These are phyloP conservation scores for Daldinia loculata DNA, from an alignment of 495 filamentous ascomycete genomes.

Conservation along the genomic window DNA sequence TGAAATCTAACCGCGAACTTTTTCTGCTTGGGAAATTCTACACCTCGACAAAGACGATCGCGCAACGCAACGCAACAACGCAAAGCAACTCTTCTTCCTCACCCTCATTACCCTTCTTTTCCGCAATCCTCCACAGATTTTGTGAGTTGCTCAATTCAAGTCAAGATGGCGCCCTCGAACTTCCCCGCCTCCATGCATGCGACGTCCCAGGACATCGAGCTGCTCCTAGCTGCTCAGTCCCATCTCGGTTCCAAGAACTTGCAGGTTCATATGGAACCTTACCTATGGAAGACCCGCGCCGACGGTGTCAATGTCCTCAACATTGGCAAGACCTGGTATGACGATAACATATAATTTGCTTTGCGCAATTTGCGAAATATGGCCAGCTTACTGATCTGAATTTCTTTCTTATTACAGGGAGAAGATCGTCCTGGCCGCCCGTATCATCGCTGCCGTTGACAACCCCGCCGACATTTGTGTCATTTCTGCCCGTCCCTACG, in stretches of 20 bases:
- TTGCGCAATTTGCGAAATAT: slow-evolving; percentile 37
- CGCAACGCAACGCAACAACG: slow-evolving; percentile 50
- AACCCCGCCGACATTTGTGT: slow-evolving; percentile 99
- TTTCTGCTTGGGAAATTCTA: slow-evolving; percentile 30
- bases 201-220: slow-evolving; percentile 89
- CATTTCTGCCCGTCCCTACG: slow-evolving; percentile 98
- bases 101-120: slow-evolving; percentile 58
- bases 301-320: slow-evolving; percentile 99
- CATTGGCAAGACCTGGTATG: slow-evolving; percentile 99
- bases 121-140: slow-evolving; percentile 45
- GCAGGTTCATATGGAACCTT: slow-evolving; percentile 98
- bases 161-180: slow-evolving; percentile 92
- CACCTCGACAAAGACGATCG: slow-evolving; percentile 45
- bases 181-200: slow-evolving; percentile 84
- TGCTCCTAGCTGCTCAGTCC: slow-evolving; percentile 94
- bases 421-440: slow-evolving; percentile 97
- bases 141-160: slow-evolving; percentile 50
- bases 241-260: slow-evolving; percentile 99
- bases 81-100: slow-evolving; percentile 55
- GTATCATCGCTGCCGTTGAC: slow-evolving; percentile 98
- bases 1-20: slow-evolving; percentile 43
- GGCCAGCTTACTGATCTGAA: slow-evolving; percentile 9
- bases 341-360: slow-evolving; percentile 24
- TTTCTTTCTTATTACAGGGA: slow-evolving; percentile 70
- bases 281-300: slow-evolving; percentile 98